These are phyloP conservation scores for Penicillium robsamsonii DNA, from an alignment of 495 filamentous ascomycete genomes.

Conservation along the genomic window DNA sequence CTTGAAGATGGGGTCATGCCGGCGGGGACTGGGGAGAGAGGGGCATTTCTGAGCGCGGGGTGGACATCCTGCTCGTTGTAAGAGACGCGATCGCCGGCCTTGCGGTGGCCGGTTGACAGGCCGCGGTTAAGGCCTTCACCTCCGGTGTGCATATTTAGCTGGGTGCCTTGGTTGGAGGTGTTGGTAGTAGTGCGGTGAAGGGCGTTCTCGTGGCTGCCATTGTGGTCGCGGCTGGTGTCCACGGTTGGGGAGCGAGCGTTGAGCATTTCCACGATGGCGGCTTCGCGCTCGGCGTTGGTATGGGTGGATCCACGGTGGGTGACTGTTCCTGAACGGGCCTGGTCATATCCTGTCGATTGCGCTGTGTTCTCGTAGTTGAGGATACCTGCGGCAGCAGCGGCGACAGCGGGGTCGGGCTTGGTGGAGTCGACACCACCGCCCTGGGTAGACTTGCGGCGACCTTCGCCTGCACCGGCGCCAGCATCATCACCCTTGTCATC, in stretches of 20 bases:
- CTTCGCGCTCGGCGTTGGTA: constrained; percentile 37
- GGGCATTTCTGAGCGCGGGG: constrained; percentile 4
- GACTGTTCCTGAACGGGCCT: constrained; percentile 29
- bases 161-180: constrained; percentile 25
- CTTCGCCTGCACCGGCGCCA: constrained; percentile 4
- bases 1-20: constrained; percentile 28
- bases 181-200: constrained; percentile 31
- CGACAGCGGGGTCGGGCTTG: constrained; percentile 12
- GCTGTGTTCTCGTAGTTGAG: constrained; percentile 28
- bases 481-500: constrained; percentile 49
- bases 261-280: constrained; percentile 41
- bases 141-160: constrained; percentile 26
- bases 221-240: constrained; percentile 35
- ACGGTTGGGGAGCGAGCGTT: constrained; percentile 43
- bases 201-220: constrained; percentile 19
- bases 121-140: constrained; percentile 31
- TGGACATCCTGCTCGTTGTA: constrained; percentile 11
- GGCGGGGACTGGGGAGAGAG: constrained; percentile 22
- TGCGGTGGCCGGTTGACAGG: constrained; percentile 44
- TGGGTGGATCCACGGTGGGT: constrained; percentile 32
- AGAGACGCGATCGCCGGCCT: constrained; percentile 27
- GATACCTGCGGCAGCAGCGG: constrained; percentile 14
- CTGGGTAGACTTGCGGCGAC: constrained; percentile 10
- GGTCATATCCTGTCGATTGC: constrained; percentile 40
- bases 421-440: constrained; percentile 12